These are phyloP conservation scores for Cylindrodendrum hubeiense DNA, from an alignment of 2,329 filamentous ascomycete genomes.

Conservation along the genomic window DNA sequence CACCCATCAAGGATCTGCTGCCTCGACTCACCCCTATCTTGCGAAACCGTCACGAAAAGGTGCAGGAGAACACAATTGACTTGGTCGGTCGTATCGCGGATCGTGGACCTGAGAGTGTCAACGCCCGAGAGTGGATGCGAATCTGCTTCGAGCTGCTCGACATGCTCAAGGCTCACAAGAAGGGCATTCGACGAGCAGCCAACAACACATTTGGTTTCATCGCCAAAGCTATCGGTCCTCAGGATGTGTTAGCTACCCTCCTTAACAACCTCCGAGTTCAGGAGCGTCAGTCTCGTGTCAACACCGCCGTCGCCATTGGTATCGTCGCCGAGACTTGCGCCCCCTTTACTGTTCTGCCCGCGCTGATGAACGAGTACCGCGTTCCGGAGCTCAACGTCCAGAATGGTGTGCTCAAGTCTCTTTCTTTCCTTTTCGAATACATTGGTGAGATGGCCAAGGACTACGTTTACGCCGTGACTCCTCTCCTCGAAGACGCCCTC, in stretches of 20 bases:
- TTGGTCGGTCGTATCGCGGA: constrained; percentile 98
- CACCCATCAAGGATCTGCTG: constrained; percentile 94
- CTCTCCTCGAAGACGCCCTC: constrained; percentile 93
- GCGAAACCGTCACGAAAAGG: constrained; percentile 98
- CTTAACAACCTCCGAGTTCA: constrained; percentile 97
- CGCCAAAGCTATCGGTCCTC: constrained; percentile 97
- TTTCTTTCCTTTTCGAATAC: constrained; percentile 98
- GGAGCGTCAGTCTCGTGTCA: constrained; percentile 97
- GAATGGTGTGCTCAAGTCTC: constrained; percentile 96
- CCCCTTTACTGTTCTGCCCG: constrained; percentile 97
- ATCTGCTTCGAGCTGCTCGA: constrained; percentile 99
- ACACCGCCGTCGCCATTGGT: constrained; percentile 97
- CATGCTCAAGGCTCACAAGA: constrained; percentile 99
- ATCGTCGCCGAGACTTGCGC: constrained; percentile 99
- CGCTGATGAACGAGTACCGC: constrained; percentile 99
- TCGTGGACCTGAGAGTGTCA: constrained; percentile 94
- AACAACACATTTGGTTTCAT: constrained; percentile 99
- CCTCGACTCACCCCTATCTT: constrained; percentile 97
- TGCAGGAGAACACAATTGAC: constrained; percentile 99
- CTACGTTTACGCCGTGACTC: constrained; percentile 98
- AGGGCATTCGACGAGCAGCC: constrained; percentile 96
- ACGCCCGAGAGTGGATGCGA: constrained; percentile 99
- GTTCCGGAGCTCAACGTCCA: constrained; percentile 99
- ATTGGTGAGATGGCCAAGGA: constrained; percentile 99
- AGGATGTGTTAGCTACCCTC: constrained; percentile 94